A percentile compares a stretch with the other conserved stretches of the same genome.
Conservation (phyloP, 108 stramenopile genomes). For the Nannochloropsis gaditana region DNA sequence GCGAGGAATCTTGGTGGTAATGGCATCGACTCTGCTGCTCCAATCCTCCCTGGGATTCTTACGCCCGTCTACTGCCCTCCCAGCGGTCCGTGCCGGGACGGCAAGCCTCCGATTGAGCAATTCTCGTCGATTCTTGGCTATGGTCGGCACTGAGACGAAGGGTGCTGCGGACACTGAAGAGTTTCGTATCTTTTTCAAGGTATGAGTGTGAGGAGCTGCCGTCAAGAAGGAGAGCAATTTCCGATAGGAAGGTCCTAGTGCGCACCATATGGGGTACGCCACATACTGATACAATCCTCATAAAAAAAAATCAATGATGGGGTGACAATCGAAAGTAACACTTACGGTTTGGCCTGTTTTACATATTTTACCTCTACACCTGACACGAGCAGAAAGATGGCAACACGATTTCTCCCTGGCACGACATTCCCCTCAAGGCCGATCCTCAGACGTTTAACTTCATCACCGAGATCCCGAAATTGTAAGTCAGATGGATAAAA, state of each 20-base stretch:
- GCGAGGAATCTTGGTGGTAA: neutral
- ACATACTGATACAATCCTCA: too few species aligned
- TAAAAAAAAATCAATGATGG: too few species aligned
- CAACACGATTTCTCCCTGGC: slow-evolving; percentile 61
- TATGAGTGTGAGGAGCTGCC: neutral
- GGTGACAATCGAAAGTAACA: too few species aligned
- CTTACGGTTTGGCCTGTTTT: too few species aligned
- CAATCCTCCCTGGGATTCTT: neutral
- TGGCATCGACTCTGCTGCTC: slow-evolving; percentile 3
- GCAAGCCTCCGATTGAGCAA: neutral
- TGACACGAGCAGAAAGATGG: slow-evolving; percentile 36
- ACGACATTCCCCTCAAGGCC: slow-evolving; percentile 60
- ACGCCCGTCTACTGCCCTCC: neutral
- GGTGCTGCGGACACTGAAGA: neutral
- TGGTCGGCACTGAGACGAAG: slow-evolving; percentile 11
- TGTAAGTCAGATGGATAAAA: slow-evolving; percentile 26
- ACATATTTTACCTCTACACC: too few species aligned
- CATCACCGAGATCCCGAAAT: slow-evolving; percentile 95
- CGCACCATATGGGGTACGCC: too few species aligned
- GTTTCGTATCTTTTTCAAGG: slow-evolving; percentile 16
- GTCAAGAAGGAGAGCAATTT: too few species aligned
- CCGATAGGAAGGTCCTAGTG: too few species aligned
- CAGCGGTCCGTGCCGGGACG: neutral
- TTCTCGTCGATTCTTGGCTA: neutral
- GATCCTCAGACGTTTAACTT: slow-evolving; percentile 63